These are phyloP conservation scores for Gaultheria prostrata DNA, from an alignment of 148 eudicot genomes.

Conservation along the genomic window DNA sequence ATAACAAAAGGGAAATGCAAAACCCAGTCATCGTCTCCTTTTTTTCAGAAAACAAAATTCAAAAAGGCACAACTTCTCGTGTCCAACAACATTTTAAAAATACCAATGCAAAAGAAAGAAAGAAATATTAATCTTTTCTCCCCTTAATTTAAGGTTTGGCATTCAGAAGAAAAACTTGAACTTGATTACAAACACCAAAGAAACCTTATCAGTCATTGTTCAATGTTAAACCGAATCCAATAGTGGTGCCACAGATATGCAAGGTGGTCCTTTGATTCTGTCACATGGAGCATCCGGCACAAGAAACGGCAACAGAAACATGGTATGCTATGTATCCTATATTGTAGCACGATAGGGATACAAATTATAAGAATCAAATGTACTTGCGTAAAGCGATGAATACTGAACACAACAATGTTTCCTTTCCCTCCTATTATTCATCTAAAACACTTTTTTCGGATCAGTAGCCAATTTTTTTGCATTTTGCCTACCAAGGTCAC, in stretches of 20 bases:
- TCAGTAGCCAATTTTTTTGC: not conserved
- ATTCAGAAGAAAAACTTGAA: not conserved
- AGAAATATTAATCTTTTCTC: not conserved
- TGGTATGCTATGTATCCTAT: not conserved
- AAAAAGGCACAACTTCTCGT: not conserved
- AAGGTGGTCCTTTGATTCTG: not conserved
- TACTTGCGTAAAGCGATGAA: not conserved
- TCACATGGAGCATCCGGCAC: not conserved
- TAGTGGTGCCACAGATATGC: not conserved
- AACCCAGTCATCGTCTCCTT: not conserved
- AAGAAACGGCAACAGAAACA: not conserved
- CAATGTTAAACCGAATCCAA: not conserved
- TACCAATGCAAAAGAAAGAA: not conserved
- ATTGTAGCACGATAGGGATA: not conserved
- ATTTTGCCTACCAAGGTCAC: not conserved
- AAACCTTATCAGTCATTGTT: not conserved
- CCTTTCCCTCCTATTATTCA: not conserved
- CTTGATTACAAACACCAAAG: not conserved
- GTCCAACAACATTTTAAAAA: not conserved
- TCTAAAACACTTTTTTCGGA: not conserved
- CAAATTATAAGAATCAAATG: not conserved
- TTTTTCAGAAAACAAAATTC: not conserved
- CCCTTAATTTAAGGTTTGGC: not conserved
- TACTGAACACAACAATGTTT: not conserved
- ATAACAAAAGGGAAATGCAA: not conserved